A percentile compares a stretch with the other conserved stretches of the same genome.
Conservation (phyloP, 2,329 filamentous ascomycete genomes). For the Colletotrichum orchidophilum region DNA sequence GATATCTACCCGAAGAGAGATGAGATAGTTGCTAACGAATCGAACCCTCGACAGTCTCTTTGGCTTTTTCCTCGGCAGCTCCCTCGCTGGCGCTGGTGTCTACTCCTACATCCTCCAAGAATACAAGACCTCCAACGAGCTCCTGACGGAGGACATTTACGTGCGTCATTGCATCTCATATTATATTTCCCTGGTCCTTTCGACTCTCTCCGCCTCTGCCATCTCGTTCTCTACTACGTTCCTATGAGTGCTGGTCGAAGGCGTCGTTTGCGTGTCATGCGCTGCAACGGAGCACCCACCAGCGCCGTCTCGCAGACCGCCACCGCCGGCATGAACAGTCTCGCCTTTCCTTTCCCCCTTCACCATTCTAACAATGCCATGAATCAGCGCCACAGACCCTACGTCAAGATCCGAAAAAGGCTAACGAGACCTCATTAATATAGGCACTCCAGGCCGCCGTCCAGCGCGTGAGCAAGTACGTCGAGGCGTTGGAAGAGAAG, state of each 20-base stretch:
- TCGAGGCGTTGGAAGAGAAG: slow-evolving; percentile 83
- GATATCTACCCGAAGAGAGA: background rate
- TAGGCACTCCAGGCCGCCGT: slow-evolving; percentile 90
- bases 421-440: background rate
- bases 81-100: slow-evolving; percentile 80
- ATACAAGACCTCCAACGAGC: slow-evolving; percentile 92
- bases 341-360: background rate
- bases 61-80: slow-evolving; percentile 88
- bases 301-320: background rate
- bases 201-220: background rate
- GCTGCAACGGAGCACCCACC: background rate
- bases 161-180: slow-evolving; percentile 70
- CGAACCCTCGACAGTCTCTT: slow-evolving; percentile 70
- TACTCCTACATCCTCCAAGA: slow-evolving; percentile 95
- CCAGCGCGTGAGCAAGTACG: slow-evolving; percentile 84
- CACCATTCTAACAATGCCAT: background rate
- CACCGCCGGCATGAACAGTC: background rate
- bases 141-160: slow-evolving; percentile 95
- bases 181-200: slow-evolving; percentile 7
- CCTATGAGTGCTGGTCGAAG: slow-evolving; percentile 6
- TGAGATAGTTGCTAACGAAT: background rate
- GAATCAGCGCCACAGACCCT: background rate
- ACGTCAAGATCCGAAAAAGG: background rate
- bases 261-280: background rate
- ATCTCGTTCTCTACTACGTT: background rate